Percentiles rank a stretch among this genome's conserved stretches.
Evolutionary conservation across 2,329 filamentous ascomycete species (phyloP).

Genomic region (Aspergillus pseudotamarii): DNA sequence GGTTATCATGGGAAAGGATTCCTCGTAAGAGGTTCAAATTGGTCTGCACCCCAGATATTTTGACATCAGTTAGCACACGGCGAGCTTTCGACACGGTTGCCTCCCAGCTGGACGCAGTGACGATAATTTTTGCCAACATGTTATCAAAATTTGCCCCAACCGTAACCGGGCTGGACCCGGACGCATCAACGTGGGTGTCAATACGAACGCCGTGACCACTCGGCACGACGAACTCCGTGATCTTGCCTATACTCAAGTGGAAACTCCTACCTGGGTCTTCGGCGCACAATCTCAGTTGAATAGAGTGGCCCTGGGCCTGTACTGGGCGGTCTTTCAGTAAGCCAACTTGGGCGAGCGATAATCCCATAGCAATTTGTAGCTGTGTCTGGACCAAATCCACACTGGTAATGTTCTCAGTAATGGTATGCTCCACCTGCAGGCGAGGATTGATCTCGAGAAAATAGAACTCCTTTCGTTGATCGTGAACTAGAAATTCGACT

Average conservation of each 20-base stretch:
- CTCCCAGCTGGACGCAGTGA: conserved; percentile 58
- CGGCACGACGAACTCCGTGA: conserved; percentile 58
- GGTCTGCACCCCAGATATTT: conserved; percentile 60
- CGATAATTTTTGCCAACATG: conserved; percentile 61
- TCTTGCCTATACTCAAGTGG: conserved; percentile 62
- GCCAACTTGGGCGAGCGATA: conserved; percentile 41
- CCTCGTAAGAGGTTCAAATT: conserved; percentile 59
- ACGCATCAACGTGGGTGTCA: conserved; percentile 57
- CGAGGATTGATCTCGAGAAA: conserved; percentile 65
- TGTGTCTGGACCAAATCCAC: conserved; percentile 60
- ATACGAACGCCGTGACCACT: conserved; percentile 60
- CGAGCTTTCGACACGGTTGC: conserved; percentile 56
- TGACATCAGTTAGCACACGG: conserved; percentile 58
- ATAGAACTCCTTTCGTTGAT: conserved; percentile 53
- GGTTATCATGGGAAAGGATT: conserved; percentile 56
- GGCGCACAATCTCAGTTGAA: conserved; percentile 61
- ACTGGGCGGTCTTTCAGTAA: conserved; percentile 26
- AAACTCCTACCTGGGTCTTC: conserved; percentile 58
- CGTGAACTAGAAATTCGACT: conserved; percentile 65
- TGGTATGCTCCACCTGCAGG: conserved; percentile 64
- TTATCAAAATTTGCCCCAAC: conserved; percentile 62
- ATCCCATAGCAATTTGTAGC: conserved; percentile 57
- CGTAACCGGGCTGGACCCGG: conserved; percentile 40
- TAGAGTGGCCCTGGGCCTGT: conserved; percentile 35
- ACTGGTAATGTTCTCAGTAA: conserved; percentile 59